Evolutionary conservation across 768 basidiomycete species (phyloP).

Genomic region (Trametes meyenii): DNA sequence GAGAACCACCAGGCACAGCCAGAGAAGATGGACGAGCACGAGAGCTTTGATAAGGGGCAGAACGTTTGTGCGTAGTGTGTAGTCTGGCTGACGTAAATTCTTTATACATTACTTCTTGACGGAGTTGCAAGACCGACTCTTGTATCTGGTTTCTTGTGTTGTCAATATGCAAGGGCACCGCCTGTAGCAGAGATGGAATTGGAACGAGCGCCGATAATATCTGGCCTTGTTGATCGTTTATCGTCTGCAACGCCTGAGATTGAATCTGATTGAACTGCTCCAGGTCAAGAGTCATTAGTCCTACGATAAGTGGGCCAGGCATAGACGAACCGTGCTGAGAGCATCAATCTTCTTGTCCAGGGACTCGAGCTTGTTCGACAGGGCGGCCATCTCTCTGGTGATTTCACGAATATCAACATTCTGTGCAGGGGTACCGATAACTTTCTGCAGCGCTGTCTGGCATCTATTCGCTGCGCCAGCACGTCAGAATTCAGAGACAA

Average conservation of each 20-base stretch:
- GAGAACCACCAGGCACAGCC: background rate
- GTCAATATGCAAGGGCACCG: slow-evolving; percentile 60
- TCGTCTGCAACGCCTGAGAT: slow-evolving; percentile 54
- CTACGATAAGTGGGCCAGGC: background rate
- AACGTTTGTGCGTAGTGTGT: background rate
- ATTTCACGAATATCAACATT: slow-evolving; percentile 26
- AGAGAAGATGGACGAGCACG: background rate
- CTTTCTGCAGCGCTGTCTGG: slow-evolving; percentile 61
- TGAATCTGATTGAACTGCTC: slow-evolving; percentile 39
- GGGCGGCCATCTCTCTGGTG: slow-evolving; percentile 16
- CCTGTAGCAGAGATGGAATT: slow-evolving; percentile 61
- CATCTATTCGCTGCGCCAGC: slow-evolving; percentile 56
- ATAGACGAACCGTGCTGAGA: slow-evolving; percentile 26
- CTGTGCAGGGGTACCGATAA: slow-evolving; percentile 62
- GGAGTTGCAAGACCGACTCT: slow-evolving; percentile 24
- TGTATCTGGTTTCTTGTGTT: slow-evolving; percentile 29
- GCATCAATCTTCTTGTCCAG: slow-evolving; percentile 32
- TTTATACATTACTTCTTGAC: background rate
- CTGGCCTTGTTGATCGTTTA: slow-evolving; percentile 64
- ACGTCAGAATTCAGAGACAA: no score
- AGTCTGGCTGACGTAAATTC: background rate
- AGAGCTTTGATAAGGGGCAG: background rate
- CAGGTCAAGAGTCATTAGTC: background rate
- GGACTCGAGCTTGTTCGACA: slow-evolving; percentile 24
- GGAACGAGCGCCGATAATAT: slow-evolving; percentile 59